phyloP scores from a whole-genome alignment of 2,329 filamentous ascomycete genomes.

The Paecilomyces sp. region DNA sequence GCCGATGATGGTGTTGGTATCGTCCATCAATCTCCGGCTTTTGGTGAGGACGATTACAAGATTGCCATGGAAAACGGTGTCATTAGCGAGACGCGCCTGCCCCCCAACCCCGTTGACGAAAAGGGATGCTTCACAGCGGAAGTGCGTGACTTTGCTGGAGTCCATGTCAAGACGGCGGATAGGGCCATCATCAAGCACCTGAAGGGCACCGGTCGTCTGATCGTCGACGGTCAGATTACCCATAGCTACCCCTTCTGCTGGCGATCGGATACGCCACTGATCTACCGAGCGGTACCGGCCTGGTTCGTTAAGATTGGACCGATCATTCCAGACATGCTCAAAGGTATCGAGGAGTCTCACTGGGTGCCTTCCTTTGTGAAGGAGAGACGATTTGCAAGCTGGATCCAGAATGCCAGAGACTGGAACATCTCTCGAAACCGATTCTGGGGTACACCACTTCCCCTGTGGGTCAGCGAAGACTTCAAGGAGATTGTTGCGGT shows the following conservation, averaged over 20 bases:
- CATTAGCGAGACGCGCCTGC: conserved; percentile 66
- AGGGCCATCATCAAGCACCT: conserved; percentile 88
- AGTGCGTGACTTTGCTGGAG: conserved; percentile 72
- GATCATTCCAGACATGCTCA: conserved; percentile 80
- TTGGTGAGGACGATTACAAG: conserved; percentile 93
- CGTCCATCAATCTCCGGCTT: conserved; percentile 88
- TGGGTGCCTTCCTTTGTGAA: conserved; percentile 92
- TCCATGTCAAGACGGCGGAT: conserved; percentile 87
- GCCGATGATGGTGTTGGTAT: conserved; percentile 87
- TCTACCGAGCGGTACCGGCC: conserved; percentile 83
- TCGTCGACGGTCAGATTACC: conserved; percentile 79
- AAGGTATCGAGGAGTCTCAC: conserved; percentile 80
- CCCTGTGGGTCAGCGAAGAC: conserved; percentile 87
- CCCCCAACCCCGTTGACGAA: conserved; percentile 89
- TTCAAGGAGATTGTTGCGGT: conserved; percentile 79
- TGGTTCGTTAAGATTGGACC: conserved; percentile 90
- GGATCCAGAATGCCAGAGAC: conserved; percentile 85
- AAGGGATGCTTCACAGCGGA: conserved; percentile 70
- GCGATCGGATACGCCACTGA: conserved; percentile 89
- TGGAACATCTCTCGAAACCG: conserved; percentile 94
- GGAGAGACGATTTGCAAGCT: conserved; percentile 82
- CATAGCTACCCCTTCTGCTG: conserved; percentile 94
- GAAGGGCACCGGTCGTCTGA: conserved; percentile 65
- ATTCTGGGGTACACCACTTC: conserved; percentile 92
- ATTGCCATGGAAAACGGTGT: conserved; percentile 70